Percentiles rank a stretch among this genome's conserved stretches.
Evolutionary conservation across 345 rosid genomes (phyloP).

Genomic region (Eucalyptus tenuipes): DNA sequence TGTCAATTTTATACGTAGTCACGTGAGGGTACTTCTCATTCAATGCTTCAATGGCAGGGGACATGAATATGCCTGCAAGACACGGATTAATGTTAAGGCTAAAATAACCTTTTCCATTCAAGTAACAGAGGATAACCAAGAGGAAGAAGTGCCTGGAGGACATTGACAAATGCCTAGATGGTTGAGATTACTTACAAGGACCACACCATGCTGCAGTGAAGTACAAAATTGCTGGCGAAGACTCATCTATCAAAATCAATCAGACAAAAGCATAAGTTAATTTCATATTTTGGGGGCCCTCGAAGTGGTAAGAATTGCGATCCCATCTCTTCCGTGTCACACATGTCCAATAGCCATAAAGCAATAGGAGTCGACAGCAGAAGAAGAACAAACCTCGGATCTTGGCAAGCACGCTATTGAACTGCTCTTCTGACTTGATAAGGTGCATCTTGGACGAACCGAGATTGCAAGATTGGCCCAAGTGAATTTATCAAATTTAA

Average conservation of each 20-base stretch:
- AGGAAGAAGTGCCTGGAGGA: not conserved
- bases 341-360: no score
- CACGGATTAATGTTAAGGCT: not conserved
- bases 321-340: no score
- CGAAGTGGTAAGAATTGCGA: not conserved
- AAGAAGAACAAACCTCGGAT: constrained; percentile 25
- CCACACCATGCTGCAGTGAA: constrained; percentile 87
- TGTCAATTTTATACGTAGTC: constrained; percentile 62
- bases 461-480: not conserved
- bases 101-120: not conserved
- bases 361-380: no score
- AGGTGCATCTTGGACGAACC: constrained; percentile 22
- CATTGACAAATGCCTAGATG: not conserved
- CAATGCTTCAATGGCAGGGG: constrained; percentile 47
- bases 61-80: constrained; percentile 48
- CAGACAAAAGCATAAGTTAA: not conserved
- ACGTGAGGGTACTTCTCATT: constrained; percentile 51
- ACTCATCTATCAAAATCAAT: constrained; percentile 29
- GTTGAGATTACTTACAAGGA: constrained; percentile 52
- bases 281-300: not conserved
- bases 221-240: constrained; percentile 51
- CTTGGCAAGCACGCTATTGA: constrained; percentile 24
- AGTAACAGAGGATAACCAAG: not conserved
- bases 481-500: not conserved
- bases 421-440: constrained; percentile 47